phyloP scores from a whole-genome alignment of 306 rosid species.

The Canavalia ensiformis region DNA sequence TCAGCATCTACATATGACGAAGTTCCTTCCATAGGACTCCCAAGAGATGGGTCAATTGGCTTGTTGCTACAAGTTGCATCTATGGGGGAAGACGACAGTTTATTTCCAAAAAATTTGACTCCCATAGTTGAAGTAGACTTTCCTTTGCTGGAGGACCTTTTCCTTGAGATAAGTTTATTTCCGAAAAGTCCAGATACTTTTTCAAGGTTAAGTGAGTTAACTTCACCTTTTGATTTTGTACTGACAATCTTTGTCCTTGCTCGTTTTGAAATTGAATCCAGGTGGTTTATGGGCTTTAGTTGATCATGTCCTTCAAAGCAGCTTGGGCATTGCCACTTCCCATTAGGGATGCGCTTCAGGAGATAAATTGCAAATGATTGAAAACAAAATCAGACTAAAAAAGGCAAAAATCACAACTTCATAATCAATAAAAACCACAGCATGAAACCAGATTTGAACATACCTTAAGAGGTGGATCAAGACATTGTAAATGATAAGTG shows the following conservation, averaged over 20 bases:
- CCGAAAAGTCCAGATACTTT: conserved; percentile 85
- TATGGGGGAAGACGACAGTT: conserved; percentile 55
- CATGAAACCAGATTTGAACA: conserved; percentile 46
- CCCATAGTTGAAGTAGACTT: conserved; percentile 65
- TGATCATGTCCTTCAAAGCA: conserved; percentile 80
- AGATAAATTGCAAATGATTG: conserved; percentile 47
- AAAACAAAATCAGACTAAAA: conserved; percentile 42
- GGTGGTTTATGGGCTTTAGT: conserved; percentile 63
- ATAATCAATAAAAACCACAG: conserved; percentile 36
- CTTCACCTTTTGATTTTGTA: conserved; percentile 69
- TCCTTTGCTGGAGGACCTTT: conserved; percentile 86
- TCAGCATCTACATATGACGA: conserved; percentile 66
- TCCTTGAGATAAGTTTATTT: conserved; percentile 77
- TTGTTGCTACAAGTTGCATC: conserved; percentile 66
- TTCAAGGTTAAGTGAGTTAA: conserved; percentile 66
- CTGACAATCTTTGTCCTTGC: conserved; percentile 82
- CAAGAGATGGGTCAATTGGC: conserved; percentile 60
- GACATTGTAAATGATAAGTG: conserved; percentile 97
- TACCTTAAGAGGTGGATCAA: conserved; percentile 98
- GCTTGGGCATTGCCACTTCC: conserved; percentile 95
- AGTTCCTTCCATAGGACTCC: conserved; percentile 60
- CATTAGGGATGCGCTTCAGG: conserved; percentile 89
- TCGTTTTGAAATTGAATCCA: conserved; percentile 84
- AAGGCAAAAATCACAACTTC: conserved; percentile 6
- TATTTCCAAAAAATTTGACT: conserved; percentile 61